Evolutionary conservation across 108 stramenopile species (phyloP).

Genomic region (Nannochloropsis gaditana): DNA sequence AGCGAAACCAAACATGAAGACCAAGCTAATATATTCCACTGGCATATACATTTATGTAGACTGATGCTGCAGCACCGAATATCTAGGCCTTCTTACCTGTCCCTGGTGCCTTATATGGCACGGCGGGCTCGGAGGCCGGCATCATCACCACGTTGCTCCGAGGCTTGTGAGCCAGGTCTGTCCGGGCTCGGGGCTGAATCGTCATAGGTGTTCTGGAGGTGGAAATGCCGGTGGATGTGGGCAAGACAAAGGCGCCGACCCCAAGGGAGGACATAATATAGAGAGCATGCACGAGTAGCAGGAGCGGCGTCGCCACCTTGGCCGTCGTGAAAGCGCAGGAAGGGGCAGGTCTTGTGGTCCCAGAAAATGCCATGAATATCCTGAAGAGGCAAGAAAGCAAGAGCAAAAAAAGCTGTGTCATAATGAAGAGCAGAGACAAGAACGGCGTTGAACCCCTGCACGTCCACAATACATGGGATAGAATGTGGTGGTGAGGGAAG

Average conservation of each 20-base stretch:
- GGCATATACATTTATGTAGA: background rate
- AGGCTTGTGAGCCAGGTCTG: background rate
- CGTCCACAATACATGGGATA: too few species aligned
- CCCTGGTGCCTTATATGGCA: slow-evolving; percentile 1
- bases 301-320: background rate
- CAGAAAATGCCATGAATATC: too few species aligned
- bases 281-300: background rate
- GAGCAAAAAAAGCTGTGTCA: too few species aligned
- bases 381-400: too few species aligned
- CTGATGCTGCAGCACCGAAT: too few species aligned
- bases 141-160: slow-evolving; percentile 19
- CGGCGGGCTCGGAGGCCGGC: background rate
- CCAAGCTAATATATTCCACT: too few species aligned
- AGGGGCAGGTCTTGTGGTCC: too few species aligned
- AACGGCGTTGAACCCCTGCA: too few species aligned
- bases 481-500: too few species aligned
- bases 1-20: too few species aligned
- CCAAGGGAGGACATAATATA: background rate
- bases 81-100: background rate
- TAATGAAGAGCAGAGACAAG: too few species aligned
- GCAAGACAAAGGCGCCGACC: background rate
- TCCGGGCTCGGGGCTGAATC: slow-evolving; percentile 8
- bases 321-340: too few species aligned
- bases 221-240: background rate
- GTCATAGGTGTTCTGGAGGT: background rate